These are phyloP conservation scores for Fusarium xylarioides DNA, from an alignment of 2,329 filamentous ascomycete genomes.

Conservation along the genomic window DNA sequence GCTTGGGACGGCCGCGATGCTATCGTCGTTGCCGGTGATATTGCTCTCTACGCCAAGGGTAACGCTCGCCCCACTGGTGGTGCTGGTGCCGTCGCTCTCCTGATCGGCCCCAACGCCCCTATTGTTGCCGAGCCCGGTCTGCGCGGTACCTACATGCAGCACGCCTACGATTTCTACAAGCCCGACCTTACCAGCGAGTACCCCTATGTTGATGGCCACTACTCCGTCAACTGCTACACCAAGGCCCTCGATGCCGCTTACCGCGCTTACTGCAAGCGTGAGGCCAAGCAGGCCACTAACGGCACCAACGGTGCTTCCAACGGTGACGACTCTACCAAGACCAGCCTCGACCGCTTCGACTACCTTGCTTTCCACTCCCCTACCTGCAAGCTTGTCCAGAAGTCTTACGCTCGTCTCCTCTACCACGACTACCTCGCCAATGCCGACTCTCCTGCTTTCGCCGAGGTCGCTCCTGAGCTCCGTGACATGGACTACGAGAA, in stretches of 20 bases:
- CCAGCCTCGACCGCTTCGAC: slow-evolving; percentile 81
- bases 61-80: slow-evolving; percentile 83
- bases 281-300: slow-evolving; percentile 67
- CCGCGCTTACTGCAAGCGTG: slow-evolving; percentile 80
- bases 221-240: slow-evolving; percentile 83
- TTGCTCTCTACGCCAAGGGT: slow-evolving; percentile 86
- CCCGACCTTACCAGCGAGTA: slow-evolving; percentile 88
- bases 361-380: slow-evolving; percentile 85
- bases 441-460: slow-evolving; percentile 72
- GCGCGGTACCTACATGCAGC: slow-evolving; percentile 81
- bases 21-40: slow-evolving; percentile 82
- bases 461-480: slow-evolving; percentile 78
- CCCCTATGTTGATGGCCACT: slow-evolving; percentile 85
- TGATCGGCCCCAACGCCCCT: slow-evolving; percentile 81
- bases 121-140: slow-evolving; percentile 81
- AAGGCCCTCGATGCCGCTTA: slow-evolving; percentile 84
- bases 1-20: slow-evolving; percentile 86
- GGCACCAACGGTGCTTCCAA: slow-evolving; percentile 62
- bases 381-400: slow-evolving; percentile 87
- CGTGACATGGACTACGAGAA: slow-evolving; percentile 81
- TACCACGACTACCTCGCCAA: slow-evolving; percentile 87
- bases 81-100: slow-evolving; percentile 80
- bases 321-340: slow-evolving; percentile 60
- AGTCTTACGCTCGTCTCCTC: slow-evolving; percentile 83
- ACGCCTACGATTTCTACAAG: slow-evolving; percentile 93